These are phyloP conservation scores for Ogataea trehaloabstinens DNA, from an alignment of 805 yeast species.

Conservation along the genomic window DNA sequence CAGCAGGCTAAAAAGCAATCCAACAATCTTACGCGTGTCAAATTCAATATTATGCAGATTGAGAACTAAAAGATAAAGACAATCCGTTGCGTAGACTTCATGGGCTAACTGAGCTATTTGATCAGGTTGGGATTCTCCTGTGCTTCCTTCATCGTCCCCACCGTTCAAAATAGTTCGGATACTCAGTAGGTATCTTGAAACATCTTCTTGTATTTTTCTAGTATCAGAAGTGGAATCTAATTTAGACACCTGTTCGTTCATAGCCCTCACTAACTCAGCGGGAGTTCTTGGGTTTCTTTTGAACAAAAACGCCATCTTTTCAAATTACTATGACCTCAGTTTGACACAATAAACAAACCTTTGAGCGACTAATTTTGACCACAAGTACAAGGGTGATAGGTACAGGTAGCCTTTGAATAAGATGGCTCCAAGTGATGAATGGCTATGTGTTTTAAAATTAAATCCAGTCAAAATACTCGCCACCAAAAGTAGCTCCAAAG, in stretches of 20 bases:
- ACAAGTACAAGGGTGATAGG: no score
- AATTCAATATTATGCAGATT: conserved; percentile 73
- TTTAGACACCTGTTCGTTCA: conserved; percentile 70
- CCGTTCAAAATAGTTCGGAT: conserved; percentile 55
- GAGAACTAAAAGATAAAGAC: conserved; percentile 57
- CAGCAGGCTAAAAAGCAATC: conserved; percentile 67
- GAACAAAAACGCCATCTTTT: conserved; percentile 83
- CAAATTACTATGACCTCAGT: no score
- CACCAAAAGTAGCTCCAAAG: no score
- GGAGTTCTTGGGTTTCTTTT: conserved; percentile 90
- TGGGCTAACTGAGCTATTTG: conserved; percentile 73
- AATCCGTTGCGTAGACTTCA: conserved; percentile 72
- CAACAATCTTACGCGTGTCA: conserved; percentile 85
- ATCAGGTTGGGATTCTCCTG: conserved; percentile 53
- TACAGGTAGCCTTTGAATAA: no score
- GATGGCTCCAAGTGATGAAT: no score
- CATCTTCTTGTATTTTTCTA: conserved; percentile 65
- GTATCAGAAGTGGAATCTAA: conserved; percentile 46
- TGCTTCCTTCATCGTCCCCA: conserved; percentile 51
- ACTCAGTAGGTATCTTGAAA: conserved; percentile 60
- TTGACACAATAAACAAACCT: no score
- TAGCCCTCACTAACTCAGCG: conserved; percentile 70
- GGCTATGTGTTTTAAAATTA: no score
- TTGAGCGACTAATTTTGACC: no score
- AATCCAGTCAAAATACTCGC: no score